phyloP scores from a whole-genome alignment of 2,329 filamentous ascomycete species.

The Exophiala calicioides region DNA sequence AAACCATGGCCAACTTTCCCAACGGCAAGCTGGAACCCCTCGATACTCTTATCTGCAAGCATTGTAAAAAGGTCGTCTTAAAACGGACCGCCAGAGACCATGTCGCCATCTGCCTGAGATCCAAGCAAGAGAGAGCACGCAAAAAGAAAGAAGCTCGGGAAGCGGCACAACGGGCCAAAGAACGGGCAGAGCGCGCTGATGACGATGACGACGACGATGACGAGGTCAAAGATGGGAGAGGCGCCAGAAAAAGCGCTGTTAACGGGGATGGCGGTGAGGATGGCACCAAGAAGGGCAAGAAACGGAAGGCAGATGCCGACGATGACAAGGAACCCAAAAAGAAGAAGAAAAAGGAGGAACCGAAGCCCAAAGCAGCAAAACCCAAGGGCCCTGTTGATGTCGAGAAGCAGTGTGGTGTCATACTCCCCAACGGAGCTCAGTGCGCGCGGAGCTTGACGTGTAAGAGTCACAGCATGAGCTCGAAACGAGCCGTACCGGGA shows the following conservation, averaged over 20 bases:
- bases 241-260: slow-evolving; percentile 21
- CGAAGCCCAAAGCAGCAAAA: slow-evolving; percentile 78
- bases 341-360: slow-evolving; percentile 90
- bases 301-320: slow-evolving; percentile 35
- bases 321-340: slow-evolving; percentile 75
- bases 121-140: slow-evolving; percentile 80
- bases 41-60: slow-evolving; percentile 83
- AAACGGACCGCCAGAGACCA: slow-evolving; percentile 75
- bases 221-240: slow-evolving; percentile 55
- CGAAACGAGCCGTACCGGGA: slow-evolving; percentile 84
- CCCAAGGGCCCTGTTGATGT: slow-evolving; percentile 92
- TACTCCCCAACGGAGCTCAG: slow-evolving; percentile 78
- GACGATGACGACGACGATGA: slow-evolving; percentile 49
- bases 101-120: slow-evolving; percentile 77
- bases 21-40: slow-evolving; percentile 54
- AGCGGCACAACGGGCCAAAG: slow-evolving; percentile 64
- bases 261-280: slow-evolving; percentile 23
- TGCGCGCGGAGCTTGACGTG: slow-evolving; percentile 89
- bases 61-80: slow-evolving; percentile 87
- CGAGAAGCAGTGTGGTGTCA: slow-evolving; percentile 88
- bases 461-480: slow-evolving; percentile 94
- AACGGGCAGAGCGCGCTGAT: slow-evolving; percentile 47
- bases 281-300: slow-evolving; percentile 33
- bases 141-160: slow-evolving; percentile 75
- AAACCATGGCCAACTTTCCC: slow-evolving; percentile 74